Percentiles rank a stretch among this genome's conserved stretches.
phyloP scores from a whole-genome alignment of 208 protist species.

The Leishmania martiniquensis region DNA sequence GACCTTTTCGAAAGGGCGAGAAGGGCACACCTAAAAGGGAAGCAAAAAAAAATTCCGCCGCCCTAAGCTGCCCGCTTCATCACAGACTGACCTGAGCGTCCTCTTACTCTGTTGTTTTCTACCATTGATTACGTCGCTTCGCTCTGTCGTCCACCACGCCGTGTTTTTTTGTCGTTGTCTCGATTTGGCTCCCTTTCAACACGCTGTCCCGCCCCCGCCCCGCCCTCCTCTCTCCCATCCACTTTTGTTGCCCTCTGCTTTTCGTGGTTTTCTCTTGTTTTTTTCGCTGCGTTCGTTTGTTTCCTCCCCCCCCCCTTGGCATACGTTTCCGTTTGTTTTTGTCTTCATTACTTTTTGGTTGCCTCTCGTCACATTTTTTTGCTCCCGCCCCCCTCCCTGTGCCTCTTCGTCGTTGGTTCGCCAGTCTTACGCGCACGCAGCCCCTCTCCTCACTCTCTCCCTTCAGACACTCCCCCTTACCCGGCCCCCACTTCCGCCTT shows the following conservation, averaged over 20 bases:
- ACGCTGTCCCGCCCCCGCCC: no score
- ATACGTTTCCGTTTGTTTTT: conserved; percentile 3
- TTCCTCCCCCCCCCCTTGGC: neutral
- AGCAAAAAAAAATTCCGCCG: neutral
- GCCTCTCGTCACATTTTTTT: neutral
- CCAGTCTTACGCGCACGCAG: neutral
- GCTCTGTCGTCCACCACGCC: no score
- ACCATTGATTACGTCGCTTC: no score
- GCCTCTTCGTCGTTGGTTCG: neutral
- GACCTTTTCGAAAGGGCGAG: neutral
- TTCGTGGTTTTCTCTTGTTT: neutral
- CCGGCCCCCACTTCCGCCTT: neutral
- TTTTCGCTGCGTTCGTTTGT: neutral
- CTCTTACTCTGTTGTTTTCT: neutral
- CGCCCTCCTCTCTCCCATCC: neutral
- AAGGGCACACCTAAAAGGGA: neutral
- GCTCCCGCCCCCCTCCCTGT: neutral
- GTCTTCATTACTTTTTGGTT: neutral
- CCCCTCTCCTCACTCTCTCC: neutral
- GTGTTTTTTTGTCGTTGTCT: neutral
- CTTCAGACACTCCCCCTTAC: neutral
- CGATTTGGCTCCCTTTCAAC: neutral
- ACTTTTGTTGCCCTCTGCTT: neutral
- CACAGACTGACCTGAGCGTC: neutral
- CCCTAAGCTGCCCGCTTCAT: no score